Conservation (phyloP, 305 asterid genomes). For the Fraxinus floribunda region DNA sequence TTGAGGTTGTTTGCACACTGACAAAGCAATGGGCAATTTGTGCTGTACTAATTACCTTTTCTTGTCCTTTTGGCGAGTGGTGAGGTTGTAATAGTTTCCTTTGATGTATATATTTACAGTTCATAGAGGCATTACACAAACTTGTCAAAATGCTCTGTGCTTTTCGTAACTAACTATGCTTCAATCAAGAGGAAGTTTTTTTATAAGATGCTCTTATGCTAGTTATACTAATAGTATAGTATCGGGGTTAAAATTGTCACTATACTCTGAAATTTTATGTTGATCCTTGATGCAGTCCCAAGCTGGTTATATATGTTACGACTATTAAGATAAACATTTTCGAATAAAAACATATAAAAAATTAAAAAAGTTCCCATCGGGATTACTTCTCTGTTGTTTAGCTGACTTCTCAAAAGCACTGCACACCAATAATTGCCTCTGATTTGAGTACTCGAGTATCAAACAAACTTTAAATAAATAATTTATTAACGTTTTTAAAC, state of each 20-base stretch:
- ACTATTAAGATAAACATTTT: not conserved
- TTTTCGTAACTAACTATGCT: not conserved
- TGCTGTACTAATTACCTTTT: conserved; percentile 2
- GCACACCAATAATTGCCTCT: not conserved
- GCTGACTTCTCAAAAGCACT: not conserved
- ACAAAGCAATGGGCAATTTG: not conserved
- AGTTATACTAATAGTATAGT: not conserved
- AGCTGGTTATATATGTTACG: not conserved
- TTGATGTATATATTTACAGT: not conserved
- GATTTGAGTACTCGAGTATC: not conserved
- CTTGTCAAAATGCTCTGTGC: not conserved
- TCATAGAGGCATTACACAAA: not conserved
- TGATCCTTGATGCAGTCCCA: not conserved
- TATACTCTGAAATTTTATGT: not conserved
- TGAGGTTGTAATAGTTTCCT: conserved; percentile 1
- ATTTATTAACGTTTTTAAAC: not conserved
- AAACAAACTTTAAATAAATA: not conserved
- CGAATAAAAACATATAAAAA: not conserved
- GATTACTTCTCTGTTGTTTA: not conserved
- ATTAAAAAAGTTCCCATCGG: not conserved
- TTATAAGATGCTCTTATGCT: not conserved
- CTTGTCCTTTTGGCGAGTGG: not conserved
- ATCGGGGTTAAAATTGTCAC: not conserved
- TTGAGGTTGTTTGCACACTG: conserved; percentile 3
- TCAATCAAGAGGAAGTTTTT: not conserved